Conservation (phyloP, 306 rosid species). For the Quercus engelmannii region DNA sequence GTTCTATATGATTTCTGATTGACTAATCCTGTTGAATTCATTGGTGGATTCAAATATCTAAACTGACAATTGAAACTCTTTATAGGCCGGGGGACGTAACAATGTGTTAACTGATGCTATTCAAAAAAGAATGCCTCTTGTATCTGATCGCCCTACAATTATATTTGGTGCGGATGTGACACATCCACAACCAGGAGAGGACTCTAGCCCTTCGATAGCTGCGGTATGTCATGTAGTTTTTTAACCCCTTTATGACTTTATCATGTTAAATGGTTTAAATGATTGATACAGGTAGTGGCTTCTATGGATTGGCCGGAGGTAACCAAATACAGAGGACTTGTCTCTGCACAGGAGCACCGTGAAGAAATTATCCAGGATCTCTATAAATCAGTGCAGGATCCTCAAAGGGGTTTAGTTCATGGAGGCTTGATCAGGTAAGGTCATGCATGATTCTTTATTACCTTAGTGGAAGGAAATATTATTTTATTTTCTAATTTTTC, state of each 20-base stretch:
- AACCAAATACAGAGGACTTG: conserved; percentile 56
- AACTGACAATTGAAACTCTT: background rate
- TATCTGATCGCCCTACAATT: conserved; percentile 61
- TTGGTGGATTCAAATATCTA: background rate
- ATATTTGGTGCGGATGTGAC: conserved; percentile 90
- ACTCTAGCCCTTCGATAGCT: conserved; percentile 72
- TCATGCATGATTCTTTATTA: background rate
- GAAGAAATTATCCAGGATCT: conserved; percentile 80
- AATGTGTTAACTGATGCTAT: conserved; percentile 58
- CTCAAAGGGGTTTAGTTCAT: conserved; percentile 32
- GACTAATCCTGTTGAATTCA: background rate
- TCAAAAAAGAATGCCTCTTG: conserved; percentile 34
- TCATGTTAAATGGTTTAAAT: background rate
- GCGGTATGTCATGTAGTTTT: conserved; percentile 45
- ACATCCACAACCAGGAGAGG: conserved; percentile 82
- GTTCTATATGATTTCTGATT: background rate
- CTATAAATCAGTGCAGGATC: conserved; percentile 19
- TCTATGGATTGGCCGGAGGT: conserved; percentile 92
- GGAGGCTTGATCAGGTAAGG: conserved; percentile 72
- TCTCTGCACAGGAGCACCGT: conserved; percentile 64
- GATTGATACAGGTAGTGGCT: conserved; percentile 63
- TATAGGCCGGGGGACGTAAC: conserved; percentile 76
- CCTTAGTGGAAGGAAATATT: background rate
- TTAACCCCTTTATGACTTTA: background rate
- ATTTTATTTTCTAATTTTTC: background rate